Base-by-base conservation (phyloP, 805 yeast genomes). In the Yarrowia porcina region DNA sequence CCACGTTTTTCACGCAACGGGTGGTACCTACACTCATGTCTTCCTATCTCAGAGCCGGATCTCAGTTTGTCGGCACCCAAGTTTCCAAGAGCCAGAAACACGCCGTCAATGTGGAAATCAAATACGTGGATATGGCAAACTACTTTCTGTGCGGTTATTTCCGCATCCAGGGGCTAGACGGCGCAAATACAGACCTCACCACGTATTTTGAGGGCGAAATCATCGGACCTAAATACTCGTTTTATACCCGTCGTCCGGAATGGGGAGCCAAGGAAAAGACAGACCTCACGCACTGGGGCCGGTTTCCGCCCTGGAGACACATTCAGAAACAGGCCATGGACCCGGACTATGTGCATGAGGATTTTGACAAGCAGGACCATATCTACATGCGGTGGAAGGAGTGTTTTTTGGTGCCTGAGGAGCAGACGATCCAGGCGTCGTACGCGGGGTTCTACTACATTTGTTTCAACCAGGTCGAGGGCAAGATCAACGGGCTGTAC, bases 301-400 rank as follows among this genome's bases (percentile, higher is more conserved):
- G 87, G 64, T 83, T 83, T 68, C 76, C 78, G 10, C 72, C 80
- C 20, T 82, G 81, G 78, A 75, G 78, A 52, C 69, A 67, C 30
- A 65, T 68, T 20, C 68, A 69, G 17, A 64, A 66, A 25, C 64
- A 66, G 52, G 72, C 71, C 15, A 65, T 67, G 47, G 68, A 69
- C 36, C 71, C 70, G 13, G 67, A 66, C 54, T 72, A 70, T 63
- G 70, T 70, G 25, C 74, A 72, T 49, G 52, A 64, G 18, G 65
- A 73, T 67, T 75, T 67, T 49, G 70, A 68, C 27, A 64, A 76
- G 52, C 75, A 79, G 65, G 80, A 84, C 64, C 81, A 76, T 69
- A 74, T 92, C 6, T 92, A 85, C 72, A 92, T 92, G 97, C 80
- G 97, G 67, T 92, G 98, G 98, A 92, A 92, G 75, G 98, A 92